Base-by-base conservation (phyloP, 2,329 filamentous ascomycete species). In the Dryadomyces sulphureus region DNA sequence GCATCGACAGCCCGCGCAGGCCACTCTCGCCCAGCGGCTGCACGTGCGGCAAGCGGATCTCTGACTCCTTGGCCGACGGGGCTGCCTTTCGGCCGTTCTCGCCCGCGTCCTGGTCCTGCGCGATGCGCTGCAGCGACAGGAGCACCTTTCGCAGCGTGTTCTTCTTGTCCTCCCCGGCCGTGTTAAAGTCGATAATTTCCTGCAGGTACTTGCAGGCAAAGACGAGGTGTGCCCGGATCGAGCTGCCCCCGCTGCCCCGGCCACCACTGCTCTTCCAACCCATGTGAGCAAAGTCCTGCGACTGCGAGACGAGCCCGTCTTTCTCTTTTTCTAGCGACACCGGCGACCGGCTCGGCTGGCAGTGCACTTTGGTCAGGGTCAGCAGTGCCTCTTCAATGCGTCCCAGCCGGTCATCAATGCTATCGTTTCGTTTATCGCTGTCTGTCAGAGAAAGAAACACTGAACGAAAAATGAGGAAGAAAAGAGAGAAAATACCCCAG, bases 201-300 rank as follows among this genome's bases (percentile, higher is more conserved):
- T 38, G 30, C 3, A 46, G 32, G 22, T 43, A 40, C 3, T 9
- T 5, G 24, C 41, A 34, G 2, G 45, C 40, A 40, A 40, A 43
- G 5, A 20, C 14, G 24, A 47, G 17, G 5, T 47, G 45, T 1
- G 45, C 35, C 21, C 43, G 34, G 34, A 47, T 47, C 3, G 40
- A 43, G 34, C 40, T 47, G 14, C 40, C 45, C 12, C 21, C 34
- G 32, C 32, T 38, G 41, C 32, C 20, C 30, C 22, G 6, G 5
- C 34, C 7, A n/a, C 34, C 17, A 7, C 34, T n/a, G 16, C 5
- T 36, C 17, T 19, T 36, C 17, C 34, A n/a, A 19, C 17, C 5
- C 17, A 3, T 36, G 17, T 36, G 12, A 12, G 8, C 5, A 32
- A 14, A 20, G 5, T 38, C 17, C 11, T 20, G 9, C 12, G 6